Evolutionary conservation across 305 asterid species (phyloP).

Genomic region (Ajuga reptans): DNA sequence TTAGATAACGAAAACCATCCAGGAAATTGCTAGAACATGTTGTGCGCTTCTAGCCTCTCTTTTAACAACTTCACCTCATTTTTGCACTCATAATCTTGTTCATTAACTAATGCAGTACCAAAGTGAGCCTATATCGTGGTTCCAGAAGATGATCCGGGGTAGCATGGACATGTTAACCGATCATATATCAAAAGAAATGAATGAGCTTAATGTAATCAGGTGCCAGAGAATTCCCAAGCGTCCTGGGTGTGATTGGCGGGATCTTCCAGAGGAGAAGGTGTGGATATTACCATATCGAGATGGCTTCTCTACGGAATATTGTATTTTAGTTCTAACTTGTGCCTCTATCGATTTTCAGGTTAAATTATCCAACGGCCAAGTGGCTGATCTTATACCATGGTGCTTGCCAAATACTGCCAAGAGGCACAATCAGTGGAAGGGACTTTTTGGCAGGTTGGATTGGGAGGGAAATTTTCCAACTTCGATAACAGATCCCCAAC

Average conservation of each 20-base stretch:
- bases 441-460: constrained; percentile 59
- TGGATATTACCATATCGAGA: not conserved
- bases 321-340: constrained; percentile 8
- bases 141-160: constrained; percentile 56
- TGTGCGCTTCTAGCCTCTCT: not conserved
- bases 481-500: constrained; percentile 61
- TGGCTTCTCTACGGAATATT: not conserved
- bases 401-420: constrained; percentile 57
- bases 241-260: constrained; percentile 60
- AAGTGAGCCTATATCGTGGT: constrained; percentile 56
- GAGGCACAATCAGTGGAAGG: constrained; percentile 78
- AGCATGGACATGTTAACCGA: constrained; percentile 32
- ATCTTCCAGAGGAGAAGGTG: constrained; percentile 61
- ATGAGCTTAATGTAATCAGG: constrained; percentile 51
- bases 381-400: constrained; percentile 53
- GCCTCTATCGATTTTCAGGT: constrained; percentile 31
- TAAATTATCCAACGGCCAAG: constrained; percentile 44
- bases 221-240: constrained; percentile 52
- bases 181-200: constrained; percentile 63
- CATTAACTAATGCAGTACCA: constrained; percentile 39
- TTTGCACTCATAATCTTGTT: not conserved
- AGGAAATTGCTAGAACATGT: not conserved
- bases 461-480: constrained; percentile 75
- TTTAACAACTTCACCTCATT: not conserved
- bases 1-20: not conserved